Percentiles rank a stretch among this genome's conserved stretches.
These are phyloP conservation scores for Cucurbitaria berberidis DNA, from an alignment of 2,329 filamentous ascomycete species.

Conservation along the genomic window DNA sequence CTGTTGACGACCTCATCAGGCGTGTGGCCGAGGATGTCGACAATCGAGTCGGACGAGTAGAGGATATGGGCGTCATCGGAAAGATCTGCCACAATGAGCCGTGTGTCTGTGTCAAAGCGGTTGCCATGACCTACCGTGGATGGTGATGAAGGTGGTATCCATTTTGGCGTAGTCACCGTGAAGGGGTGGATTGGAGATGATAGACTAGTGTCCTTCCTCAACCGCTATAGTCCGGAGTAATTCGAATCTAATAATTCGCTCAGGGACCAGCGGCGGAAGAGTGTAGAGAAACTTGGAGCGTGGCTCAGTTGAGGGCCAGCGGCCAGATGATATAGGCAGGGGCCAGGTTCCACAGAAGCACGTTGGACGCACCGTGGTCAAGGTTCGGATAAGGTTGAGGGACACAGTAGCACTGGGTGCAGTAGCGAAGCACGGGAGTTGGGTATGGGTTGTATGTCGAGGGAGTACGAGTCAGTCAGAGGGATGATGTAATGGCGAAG, in stretches of 20 bases:
- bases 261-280: slow-evolving; percentile 36
- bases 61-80: slow-evolving; percentile 77
- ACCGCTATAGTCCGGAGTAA: slow-evolving; percentile 31
- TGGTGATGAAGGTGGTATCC: slow-evolving; percentile 91
- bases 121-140: slow-evolving; percentile 70
- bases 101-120: slow-evolving; percentile 5
- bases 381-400: slow-evolving; percentile 25
- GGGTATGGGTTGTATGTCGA: background rate
- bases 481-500: slow-evolving; percentile 4
- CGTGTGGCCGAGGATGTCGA: slow-evolving; percentile 80
- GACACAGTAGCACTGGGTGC: slow-evolving; percentile 17
- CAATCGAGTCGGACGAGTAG: slow-evolving; percentile 82
- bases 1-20: slow-evolving; percentile 76
- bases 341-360: slow-evolving; percentile 29
- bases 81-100: slow-evolving; percentile 63
- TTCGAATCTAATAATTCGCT: slow-evolving; percentile 50
- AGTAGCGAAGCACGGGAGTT: slow-evolving; percentile 6
- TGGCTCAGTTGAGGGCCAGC: slow-evolving; percentile 14
- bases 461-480: slow-evolving; percentile 2
- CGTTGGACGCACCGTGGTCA: slow-evolving; percentile 23
- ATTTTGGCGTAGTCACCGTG: slow-evolving; percentile 21
- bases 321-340: slow-evolving; percentile 28
- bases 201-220: slow-evolving; percentile 16
- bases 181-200: background rate
- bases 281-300: slow-evolving; percentile 8